A percentile compares a stretch with the other conserved stretches of the same genome.
phyloP scores from a whole-genome alignment of 1,284 basidiomycete species.

The Golubevia sp. region DNA sequence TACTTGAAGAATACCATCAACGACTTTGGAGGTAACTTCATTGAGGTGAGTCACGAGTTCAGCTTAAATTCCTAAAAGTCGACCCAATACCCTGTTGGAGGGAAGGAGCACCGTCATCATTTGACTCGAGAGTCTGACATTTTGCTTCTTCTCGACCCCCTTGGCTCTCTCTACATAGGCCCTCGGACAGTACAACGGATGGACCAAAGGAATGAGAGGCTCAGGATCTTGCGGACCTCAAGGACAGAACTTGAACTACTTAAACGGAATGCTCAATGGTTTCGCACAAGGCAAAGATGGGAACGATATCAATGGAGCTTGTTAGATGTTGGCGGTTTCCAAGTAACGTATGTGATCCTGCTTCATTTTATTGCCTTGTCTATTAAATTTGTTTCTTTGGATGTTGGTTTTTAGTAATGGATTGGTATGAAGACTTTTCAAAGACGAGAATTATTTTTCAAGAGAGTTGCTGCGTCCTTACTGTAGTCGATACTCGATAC shows the following conservation, averaged over 20 bases:
- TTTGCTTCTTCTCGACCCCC: too few species aligned
- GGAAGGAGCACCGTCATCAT: too few species aligned
- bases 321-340: constrained; percentile 24
- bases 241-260: constrained; percentile 40
- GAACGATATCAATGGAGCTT: constrained; percentile 21
- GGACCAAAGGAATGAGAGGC: constrained; percentile 24
- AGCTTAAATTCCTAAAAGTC: too few species aligned
- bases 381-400: too few species aligned
- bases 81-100: too few species aligned
- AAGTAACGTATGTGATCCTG: neutral
- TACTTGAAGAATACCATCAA: constrained; percentile 34
- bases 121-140: too few species aligned
- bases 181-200: constrained; percentile 48
- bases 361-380: too few species aligned
- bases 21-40: constrained; percentile 19
- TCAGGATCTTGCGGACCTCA: constrained; percentile 25
- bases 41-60: constrained; percentile 4
- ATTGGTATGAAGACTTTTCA: too few species aligned
- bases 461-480: too few species aligned
- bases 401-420: too few species aligned
- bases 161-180: neutral
- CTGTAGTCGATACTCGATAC: too few species aligned
- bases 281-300: constrained; percentile 33
- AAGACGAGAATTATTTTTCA: too few species aligned
- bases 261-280: constrained; percentile 39